Percentiles rank a stretch among this genome's conserved stretches.
Evolutionary conservation across 2,329 filamentous ascomycete species (phyloP).

Genomic region (Ceratocystis harringtonii): DNA sequence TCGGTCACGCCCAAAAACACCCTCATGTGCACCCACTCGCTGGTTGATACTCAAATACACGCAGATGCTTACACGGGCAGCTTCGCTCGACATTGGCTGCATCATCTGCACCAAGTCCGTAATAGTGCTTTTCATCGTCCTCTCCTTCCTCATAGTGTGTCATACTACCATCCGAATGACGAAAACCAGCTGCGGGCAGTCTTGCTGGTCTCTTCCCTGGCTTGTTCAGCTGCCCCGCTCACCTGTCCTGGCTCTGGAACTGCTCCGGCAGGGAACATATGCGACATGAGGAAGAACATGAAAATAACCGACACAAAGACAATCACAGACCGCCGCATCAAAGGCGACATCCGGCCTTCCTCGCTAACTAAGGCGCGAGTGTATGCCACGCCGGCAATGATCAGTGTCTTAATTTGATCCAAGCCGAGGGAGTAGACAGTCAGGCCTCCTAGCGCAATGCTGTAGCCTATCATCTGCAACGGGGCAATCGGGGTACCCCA

Average conservation of each 20-base stretch:
- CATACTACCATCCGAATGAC: slow-evolving; percentile 13
- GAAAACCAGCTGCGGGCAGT: slow-evolving; percentile 16
- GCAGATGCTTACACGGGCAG: background rate
- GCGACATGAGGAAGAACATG: slow-evolving; percentile 19
- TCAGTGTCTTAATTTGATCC: slow-evolving; percentile 19
- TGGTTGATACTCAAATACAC: background rate
- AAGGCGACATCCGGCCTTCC: slow-evolving; percentile 20
- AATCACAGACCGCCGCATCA: slow-evolving; percentile 19
- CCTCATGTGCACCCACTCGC: background rate
- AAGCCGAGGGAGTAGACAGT: slow-evolving; percentile 35
- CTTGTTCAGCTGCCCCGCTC: slow-evolving; percentile 7
- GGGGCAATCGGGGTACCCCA: slow-evolving; percentile 57
- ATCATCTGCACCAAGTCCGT: too few species aligned
- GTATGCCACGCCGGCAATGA: slow-evolving; percentile 15
- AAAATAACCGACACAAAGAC: slow-evolving; percentile 18
- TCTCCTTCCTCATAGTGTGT: too few species aligned
- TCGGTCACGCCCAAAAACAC: background rate
- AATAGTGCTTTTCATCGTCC: too few species aligned
- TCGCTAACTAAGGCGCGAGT: slow-evolving; percentile 19
- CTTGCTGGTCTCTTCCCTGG: slow-evolving; percentile 12
- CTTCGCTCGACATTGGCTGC: too few species aligned
- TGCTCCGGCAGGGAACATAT: slow-evolving; percentile 11
- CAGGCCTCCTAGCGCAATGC: slow-evolving; percentile 44
- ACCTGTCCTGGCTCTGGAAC: slow-evolving; percentile 1
- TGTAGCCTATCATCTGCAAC: slow-evolving; percentile 65